A percentile compares a stretch with the other conserved stretches of the same genome.
Conservation (phyloP, 2,329 filamentous ascomycete species). For the Cladobotryum mycophilum region DNA sequence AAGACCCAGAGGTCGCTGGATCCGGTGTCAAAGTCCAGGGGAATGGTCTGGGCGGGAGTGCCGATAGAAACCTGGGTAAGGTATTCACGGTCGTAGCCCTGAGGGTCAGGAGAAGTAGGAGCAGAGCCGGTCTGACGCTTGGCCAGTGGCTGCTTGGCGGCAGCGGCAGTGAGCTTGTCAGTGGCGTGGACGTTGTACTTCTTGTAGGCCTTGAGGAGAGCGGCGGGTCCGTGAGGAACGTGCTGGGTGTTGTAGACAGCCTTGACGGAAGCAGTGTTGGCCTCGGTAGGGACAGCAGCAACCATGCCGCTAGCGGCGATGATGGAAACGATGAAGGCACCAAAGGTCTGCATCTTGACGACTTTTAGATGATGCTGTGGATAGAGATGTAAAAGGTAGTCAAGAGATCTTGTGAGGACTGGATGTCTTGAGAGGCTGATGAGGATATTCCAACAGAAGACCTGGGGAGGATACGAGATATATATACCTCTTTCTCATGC, state of each 20-base stretch:
- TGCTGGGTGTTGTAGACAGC: constrained; percentile 11
- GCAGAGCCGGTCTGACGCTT: constrained; percentile 15
- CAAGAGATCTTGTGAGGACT: constrained; percentile 4
- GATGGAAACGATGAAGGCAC: constrained; percentile 16
- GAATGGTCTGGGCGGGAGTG: constrained; percentile 15
- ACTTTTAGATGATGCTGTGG: background rate
- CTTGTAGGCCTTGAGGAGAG: constrained; percentile 13
- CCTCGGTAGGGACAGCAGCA: constrained; percentile 10
- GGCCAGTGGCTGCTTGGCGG: background rate
- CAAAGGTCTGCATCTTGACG: constrained; percentile 16
- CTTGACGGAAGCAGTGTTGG: constrained; percentile 8
- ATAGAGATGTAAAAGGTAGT: background rate
- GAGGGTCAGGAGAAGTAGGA: constrained; percentile 4
- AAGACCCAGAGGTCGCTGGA: constrained; percentile 29
- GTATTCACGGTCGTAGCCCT: constrained; percentile 14
- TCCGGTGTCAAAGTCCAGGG: constrained; percentile 18
- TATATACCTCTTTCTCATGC: background rate
- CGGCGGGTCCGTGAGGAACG: constrained; percentile 10
- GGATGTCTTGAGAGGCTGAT: constrained; percentile 6
- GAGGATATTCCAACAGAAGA: background rate
- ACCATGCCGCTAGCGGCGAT: constrained; percentile 13
- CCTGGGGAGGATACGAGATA: constrained; percentile 1
- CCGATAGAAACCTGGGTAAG: constrained; percentile 15
- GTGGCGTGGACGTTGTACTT: constrained; percentile 14
- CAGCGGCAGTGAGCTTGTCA: constrained; percentile 5